A percentile compares a stretch with the other conserved stretches of the same genome.
Conservation (phyloP, 1,284 basidiomycete genomes). For the Ustilago lituana region DNA sequence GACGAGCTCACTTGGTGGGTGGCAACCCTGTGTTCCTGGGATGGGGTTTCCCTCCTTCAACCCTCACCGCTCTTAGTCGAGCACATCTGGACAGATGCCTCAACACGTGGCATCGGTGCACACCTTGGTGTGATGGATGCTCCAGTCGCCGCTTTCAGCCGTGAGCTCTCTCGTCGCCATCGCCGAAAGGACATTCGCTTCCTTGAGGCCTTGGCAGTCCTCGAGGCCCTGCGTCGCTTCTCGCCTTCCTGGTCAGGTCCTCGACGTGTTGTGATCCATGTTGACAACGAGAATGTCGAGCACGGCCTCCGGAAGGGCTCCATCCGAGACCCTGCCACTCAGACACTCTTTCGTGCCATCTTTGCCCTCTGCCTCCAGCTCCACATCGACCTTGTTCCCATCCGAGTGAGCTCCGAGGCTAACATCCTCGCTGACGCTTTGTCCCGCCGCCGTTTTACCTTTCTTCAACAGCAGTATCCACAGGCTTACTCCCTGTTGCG, state of each 20-base stretch:
- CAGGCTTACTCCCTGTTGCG: neutral
- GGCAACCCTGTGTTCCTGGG: neutral
- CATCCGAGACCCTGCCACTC: neutral
- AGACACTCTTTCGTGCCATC: neutral
- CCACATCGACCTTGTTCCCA: neutral
- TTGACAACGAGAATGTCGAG: slow-evolving; percentile 1
- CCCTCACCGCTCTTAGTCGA: neutral
- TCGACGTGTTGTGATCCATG: neutral
- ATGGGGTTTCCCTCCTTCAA: neutral
- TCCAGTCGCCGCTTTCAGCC: neutral
- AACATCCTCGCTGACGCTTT: neutral
- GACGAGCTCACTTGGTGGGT: neutral
- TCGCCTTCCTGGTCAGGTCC: too few relatives aligned
- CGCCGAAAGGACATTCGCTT: neutral
- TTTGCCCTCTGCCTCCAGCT: neutral
- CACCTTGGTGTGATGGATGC: neutral
- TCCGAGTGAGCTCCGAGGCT: neutral
- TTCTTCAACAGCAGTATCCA: neutral
- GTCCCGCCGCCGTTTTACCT: neutral
- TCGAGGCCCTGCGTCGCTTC: neutral
- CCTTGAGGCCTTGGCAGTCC: neutral
- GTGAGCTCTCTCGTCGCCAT: neutral
- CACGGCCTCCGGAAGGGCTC: neutral
- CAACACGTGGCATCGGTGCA: neutral
- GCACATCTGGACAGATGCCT: neutral